Evolutionary conservation across 768 basidiomycete species (phyloP).

Genomic region (Termitomyces sp.): DNA sequence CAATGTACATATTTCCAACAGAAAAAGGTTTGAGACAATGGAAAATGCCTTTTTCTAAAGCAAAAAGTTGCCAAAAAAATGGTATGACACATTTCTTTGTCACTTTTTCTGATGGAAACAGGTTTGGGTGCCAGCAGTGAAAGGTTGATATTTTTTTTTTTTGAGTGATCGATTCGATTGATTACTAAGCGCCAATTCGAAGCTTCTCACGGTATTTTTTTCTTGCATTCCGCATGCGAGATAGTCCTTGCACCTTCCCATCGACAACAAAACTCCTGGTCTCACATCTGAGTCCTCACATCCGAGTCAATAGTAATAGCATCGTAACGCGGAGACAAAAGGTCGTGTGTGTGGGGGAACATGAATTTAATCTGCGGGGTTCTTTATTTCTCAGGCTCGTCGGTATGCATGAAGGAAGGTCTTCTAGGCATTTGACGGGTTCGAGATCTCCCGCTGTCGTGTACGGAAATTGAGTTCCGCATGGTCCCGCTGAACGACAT

Average conservation of each 20-base stretch:
- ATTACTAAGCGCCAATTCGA: not conserved
- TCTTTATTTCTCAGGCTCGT: not conserved
- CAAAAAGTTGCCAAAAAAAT: too few species aligned
- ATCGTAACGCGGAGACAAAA: not conserved
- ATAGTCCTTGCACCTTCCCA: not conserved
- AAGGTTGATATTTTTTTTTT: too few species aligned
- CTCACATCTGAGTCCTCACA: not conserved
- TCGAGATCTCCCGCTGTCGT: not conserved
- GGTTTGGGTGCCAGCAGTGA: too few species aligned
- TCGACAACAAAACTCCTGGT: not conserved
- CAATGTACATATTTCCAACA: too few species aligned
- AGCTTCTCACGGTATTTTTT: not conserved
- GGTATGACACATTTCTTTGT: too few species aligned
- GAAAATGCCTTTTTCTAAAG: too few species aligned
- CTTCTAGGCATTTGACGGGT: not conserved
- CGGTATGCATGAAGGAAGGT: not conserved
- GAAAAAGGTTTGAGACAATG: too few species aligned
- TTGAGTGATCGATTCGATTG: not conserved
- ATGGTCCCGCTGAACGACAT: too few species aligned
- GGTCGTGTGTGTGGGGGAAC: not conserved
- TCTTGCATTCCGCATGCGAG: not conserved
- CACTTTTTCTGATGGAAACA: too few species aligned
- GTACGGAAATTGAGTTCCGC: not conserved
- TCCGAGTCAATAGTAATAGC: not conserved
- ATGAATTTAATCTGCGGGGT: not conserved